Evolutionary conservation across 805 yeast genomes (phyloP).

Genomic region (Diddensiella transvaalensis): DNA sequence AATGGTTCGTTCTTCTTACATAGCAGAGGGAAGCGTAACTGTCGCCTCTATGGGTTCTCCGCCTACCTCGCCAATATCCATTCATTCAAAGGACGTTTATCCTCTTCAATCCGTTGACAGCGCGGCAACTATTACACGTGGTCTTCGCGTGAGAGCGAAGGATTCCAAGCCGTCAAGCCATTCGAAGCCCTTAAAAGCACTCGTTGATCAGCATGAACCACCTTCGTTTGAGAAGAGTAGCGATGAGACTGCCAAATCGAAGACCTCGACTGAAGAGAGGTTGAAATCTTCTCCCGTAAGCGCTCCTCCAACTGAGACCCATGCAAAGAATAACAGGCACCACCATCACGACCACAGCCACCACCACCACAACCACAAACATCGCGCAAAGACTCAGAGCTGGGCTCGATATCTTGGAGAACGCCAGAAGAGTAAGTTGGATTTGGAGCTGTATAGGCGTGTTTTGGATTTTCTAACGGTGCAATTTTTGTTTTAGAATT

Average conservation of each 20-base stretch:
- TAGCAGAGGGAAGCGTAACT: constrained; percentile 8
- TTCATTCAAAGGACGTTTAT: background rate
- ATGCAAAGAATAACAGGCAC: no score
- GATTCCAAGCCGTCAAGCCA: background rate
- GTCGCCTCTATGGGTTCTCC: constrained; percentile 2
- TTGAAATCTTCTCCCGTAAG: no score
- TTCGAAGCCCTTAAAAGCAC: no score
- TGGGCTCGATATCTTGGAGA: constrained; percentile 20
- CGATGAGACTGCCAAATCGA: no score
- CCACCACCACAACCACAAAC: no score
- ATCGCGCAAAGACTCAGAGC: constrained; percentile 5
- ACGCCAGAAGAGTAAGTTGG: constrained; percentile 22
- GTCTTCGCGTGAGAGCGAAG: background rate
- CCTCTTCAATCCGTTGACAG: no score
- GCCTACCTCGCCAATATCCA: background rate
- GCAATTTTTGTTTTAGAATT: constrained; percentile 21
- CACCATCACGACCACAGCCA: no score
- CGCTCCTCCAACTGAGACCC: no score
- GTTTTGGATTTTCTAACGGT: background rate
- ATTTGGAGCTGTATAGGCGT: background rate
- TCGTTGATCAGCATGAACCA: no score
- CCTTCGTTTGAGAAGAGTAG: no score
- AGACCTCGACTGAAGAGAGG: no score
- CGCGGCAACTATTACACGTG: no score
- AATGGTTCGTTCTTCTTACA: constrained; percentile 1